phyloP scores from a whole-genome alignment of 2,329 filamentous ascomycete species.

The Lachnellula willkommii region DNA sequence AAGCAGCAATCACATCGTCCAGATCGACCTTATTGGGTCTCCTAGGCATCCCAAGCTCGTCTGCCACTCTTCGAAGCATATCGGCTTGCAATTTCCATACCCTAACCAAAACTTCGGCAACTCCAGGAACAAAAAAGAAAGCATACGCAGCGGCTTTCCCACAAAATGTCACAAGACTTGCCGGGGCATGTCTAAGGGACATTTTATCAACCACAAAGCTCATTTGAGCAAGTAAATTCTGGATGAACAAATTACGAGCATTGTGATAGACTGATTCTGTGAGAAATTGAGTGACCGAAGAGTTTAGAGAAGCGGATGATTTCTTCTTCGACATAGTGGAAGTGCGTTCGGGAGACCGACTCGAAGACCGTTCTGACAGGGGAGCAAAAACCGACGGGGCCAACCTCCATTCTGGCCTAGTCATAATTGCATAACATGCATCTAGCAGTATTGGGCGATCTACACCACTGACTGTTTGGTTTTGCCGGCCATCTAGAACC shows the following conservation, averaged over 20 bases:
- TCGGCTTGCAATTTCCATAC: conserved; percentile 60
- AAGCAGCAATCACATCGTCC: conserved; percentile 33
- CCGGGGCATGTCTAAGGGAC: conserved; percentile 54
- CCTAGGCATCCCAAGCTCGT: conserved; percentile 54
- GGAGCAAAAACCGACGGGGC: conserved; percentile 53
- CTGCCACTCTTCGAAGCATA: conserved; percentile 55
- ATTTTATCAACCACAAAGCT: conserved; percentile 68
- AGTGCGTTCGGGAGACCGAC: conserved; percentile 27
- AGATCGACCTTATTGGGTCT: conserved; percentile 40
- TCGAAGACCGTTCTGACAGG: conserved; percentile 38
- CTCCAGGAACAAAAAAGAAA: conserved; percentile 67
- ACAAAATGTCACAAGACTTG: conserved; percentile 60
- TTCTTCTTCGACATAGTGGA: conserved; percentile 18
- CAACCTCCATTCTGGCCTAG: conserved; percentile 63
- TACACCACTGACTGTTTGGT: conserved; percentile 63
- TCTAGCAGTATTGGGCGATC: conserved; percentile 67
- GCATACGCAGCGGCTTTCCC: conserved; percentile 69
- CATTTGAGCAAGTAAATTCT: conserved; percentile 66
- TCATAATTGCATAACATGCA: conserved; percentile 64
- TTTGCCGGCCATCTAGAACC: conserved; percentile 62
- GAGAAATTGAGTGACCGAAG: conserved; percentile 59
- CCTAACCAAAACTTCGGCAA: conserved; percentile 62
- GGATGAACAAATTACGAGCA: conserved; percentile 63
- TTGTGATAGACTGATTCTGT: conserved; percentile 68
- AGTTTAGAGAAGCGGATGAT: conserved; percentile 50